Conservation (phyloP, 176 grass and related monocot genomes). For the Saccharum spontaneum region DNA sequence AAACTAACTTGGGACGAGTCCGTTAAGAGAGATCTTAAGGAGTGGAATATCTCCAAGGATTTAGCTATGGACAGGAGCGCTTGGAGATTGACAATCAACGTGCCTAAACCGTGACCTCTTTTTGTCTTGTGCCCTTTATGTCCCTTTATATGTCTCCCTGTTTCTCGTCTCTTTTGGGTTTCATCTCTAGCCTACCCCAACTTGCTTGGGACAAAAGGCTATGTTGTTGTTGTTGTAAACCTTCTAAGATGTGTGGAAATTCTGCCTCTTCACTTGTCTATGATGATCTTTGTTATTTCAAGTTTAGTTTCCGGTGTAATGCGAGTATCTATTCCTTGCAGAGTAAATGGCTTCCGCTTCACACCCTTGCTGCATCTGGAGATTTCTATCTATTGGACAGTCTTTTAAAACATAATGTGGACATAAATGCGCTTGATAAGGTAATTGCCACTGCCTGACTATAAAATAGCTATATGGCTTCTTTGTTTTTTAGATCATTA, state of each 20-base stretch:
- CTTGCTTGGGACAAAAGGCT: too few relatives aligned
- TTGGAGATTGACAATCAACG: too few relatives aligned
- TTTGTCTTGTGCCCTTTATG: too few relatives aligned
- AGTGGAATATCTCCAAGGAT: too few relatives aligned
- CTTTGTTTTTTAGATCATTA: slow-evolving; percentile 8
- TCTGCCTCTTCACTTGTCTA: neutral
- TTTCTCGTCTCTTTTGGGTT: too few relatives aligned
- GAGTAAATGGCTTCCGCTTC: slow-evolving; percentile 88
- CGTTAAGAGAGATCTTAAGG: too few relatives aligned
- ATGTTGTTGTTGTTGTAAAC: too few relatives aligned
- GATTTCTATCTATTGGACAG: slow-evolving; percentile 89
- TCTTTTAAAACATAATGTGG: slow-evolving; percentile 67
- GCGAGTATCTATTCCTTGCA: slow-evolving; percentile 30
- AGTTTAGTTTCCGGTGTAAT: slow-evolving; percentile 27
- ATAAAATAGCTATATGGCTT: neutral
- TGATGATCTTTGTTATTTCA: slow-evolving; percentile 10
- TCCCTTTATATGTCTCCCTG: too few relatives aligned
- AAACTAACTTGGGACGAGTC: too few relatives aligned
- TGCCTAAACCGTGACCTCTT: too few relatives aligned
- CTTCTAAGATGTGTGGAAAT: neutral
- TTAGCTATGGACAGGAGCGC: too few relatives aligned
- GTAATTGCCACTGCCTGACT: slow-evolving; percentile 35
- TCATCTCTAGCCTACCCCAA: too few relatives aligned
- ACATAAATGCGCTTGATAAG: slow-evolving; percentile 92
- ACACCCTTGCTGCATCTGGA: slow-evolving; percentile 83